Conservation (phyloP, 2,329 filamentous ascomycete species). For the Mycocentrospora acerina region DNA sequence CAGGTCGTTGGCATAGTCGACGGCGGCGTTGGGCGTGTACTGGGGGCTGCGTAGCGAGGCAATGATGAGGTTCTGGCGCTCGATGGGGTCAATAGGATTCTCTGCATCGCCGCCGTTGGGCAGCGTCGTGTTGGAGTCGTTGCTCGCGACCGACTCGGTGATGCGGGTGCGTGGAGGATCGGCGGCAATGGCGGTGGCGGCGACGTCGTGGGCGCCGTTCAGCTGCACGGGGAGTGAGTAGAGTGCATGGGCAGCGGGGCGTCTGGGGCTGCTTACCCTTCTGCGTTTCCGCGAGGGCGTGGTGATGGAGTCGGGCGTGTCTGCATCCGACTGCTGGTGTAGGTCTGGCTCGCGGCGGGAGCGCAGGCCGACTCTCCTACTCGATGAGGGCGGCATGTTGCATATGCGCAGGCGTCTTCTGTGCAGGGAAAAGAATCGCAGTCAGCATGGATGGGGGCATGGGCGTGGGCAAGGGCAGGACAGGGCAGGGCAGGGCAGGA, state of each 20-base stretch:
- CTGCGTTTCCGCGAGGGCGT: slow-evolving; percentile 52
- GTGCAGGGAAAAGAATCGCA: no score
- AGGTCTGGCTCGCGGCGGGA: slow-evolving; percentile 35
- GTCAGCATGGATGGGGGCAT: no score
- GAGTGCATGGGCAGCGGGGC: slow-evolving; percentile 4
- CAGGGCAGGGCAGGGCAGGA: no score
- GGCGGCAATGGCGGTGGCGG: slow-evolving; percentile 18
- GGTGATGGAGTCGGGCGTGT: slow-evolving; percentile 51
- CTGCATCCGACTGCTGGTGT: slow-evolving; percentile 40
- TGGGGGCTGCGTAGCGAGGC: slow-evolving; percentile 47
- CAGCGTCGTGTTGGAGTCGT: slow-evolving; percentile 44
- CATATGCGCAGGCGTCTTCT: slow-evolving; percentile 15
- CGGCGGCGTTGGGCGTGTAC: slow-evolving; percentile 56
- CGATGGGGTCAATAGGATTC: slow-evolving; percentile 31
- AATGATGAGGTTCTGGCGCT: slow-evolving; percentile 41
- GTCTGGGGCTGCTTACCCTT: slow-evolving; percentile 40
- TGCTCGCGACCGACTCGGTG: slow-evolving; percentile 43
- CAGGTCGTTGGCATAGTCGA: slow-evolving; percentile 58
- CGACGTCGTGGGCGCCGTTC: slow-evolving; percentile 34
- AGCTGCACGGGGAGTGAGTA: slow-evolving; percentile 31
- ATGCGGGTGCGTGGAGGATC: slow-evolving; percentile 32
- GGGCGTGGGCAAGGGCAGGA: no score
- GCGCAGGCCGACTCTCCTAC: slow-evolving; percentile 28
- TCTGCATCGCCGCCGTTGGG: slow-evolving; percentile 37
- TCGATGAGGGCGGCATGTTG: slow-evolving; percentile 34